Evolutionary conservation across 2,329 filamentous ascomycete genomes (phyloP).

Genomic region (Aspergillus ochraceus): DNA sequence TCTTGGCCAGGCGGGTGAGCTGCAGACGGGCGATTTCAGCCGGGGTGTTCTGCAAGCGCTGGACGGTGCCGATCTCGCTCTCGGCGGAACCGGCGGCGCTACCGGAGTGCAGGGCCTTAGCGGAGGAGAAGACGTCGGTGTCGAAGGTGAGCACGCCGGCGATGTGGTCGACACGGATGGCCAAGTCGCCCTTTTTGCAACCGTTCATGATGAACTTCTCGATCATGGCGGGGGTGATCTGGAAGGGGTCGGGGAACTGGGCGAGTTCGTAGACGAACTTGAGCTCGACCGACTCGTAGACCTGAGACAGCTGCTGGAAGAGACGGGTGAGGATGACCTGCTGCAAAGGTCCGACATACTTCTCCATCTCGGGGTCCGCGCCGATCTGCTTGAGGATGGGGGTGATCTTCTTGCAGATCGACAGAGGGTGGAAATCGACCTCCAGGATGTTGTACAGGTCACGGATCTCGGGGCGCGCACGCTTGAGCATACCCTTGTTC

Average conservation of each 20-base stretch:
- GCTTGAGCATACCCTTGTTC: slow-evolving; percentile 90
- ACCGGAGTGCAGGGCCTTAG: slow-evolving; percentile 85
- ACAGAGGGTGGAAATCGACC: slow-evolving; percentile 97
- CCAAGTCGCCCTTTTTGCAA: slow-evolving; percentile 98
- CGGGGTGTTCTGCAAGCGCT: slow-evolving; percentile 94
- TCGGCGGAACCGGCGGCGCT: slow-evolving; percentile 85
- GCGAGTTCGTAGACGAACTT: slow-evolving; percentile 91
- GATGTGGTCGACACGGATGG: slow-evolving; percentile 93
- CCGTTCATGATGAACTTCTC: slow-evolving; percentile 99
- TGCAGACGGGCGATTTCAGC: slow-evolving; percentile 97
- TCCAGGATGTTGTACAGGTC: slow-evolving; percentile 98
- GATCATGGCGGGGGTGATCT: slow-evolving; percentile 84
- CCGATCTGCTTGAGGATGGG: slow-evolving; percentile 94
- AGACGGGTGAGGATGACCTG: slow-evolving; percentile 97
- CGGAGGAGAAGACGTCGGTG: slow-evolving; percentile 95
- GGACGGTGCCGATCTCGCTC: slow-evolving; percentile 77
- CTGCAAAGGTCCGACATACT: slow-evolving; percentile 92
- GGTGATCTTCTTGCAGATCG: slow-evolving; percentile 98
- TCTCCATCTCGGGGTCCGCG: slow-evolving; percentile 91
- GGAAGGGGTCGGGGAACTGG: slow-evolving; percentile 93
- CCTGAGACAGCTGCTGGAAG: slow-evolving; percentile 98
- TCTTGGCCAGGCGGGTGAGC: slow-evolving; percentile 85
- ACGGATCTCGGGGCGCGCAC: slow-evolving; percentile 89
- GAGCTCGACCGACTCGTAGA: slow-evolving; percentile 96
- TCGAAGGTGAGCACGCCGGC: slow-evolving; percentile 96